phyloP scores from a whole-genome alignment of 768 basidiomycete species.

The Amylocystis lapponica region DNA sequence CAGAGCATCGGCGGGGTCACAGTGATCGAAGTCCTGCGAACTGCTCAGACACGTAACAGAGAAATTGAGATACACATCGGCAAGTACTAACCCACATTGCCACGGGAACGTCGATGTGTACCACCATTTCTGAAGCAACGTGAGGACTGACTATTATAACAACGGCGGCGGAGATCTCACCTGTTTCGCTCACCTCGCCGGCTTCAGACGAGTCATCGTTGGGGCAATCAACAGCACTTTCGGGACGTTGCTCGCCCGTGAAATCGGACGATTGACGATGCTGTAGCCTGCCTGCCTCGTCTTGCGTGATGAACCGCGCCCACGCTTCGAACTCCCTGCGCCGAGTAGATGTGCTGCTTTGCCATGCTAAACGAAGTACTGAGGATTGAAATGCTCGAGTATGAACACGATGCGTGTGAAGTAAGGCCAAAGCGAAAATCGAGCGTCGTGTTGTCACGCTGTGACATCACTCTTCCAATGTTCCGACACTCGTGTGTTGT shows the following conservation, averaged over 20 bases:
- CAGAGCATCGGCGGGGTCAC: slow-evolving; percentile 87
- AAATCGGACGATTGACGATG: slow-evolving; percentile 9
- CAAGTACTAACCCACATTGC: slow-evolving; percentile 87
- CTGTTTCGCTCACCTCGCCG: neutral
- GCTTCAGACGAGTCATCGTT: slow-evolving; percentile 24
- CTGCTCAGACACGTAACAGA: neutral
- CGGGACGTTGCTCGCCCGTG: slow-evolving; percentile 42
- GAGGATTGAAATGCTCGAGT: no score
- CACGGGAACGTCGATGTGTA: slow-evolving; percentile 57
- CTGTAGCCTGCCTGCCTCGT: slow-evolving; percentile 33
- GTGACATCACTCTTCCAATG: slow-evolving; percentile 38
- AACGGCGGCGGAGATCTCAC: neutral
- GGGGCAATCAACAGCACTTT: slow-evolving; percentile 48
- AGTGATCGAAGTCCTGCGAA: slow-evolving; percentile 90
- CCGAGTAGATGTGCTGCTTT: neutral
- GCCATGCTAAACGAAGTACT: no score
- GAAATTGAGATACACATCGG: slow-evolving; percentile 2
- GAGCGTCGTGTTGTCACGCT: no score
- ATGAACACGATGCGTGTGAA: no score
- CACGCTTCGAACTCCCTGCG: neutral
- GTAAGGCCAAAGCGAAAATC: no score
- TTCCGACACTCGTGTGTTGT: slow-evolving; percentile 55
- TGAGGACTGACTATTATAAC: slow-evolving; percentile 1
- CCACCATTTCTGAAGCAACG: slow-evolving; percentile 4
- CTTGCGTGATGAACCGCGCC: slow-evolving; percentile 21